These are phyloP conservation scores for Yarrowia galli DNA, from an alignment of 1,139 yeast species.

Conservation along the genomic window DNA sequence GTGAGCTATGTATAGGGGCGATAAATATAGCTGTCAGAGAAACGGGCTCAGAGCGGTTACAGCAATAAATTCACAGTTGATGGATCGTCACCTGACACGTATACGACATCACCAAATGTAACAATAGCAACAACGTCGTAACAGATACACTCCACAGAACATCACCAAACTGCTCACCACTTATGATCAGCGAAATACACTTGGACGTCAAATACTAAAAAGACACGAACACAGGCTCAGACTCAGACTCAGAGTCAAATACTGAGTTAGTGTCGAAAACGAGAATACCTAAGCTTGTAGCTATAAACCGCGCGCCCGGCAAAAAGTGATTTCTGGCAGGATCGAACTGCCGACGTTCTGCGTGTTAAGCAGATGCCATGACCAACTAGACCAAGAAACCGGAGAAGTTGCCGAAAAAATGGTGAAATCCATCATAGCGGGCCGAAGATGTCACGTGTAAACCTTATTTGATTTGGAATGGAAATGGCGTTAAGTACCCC, in stretches of 20 bases:
- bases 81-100: no score
- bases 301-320: not conserved
- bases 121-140: no score
- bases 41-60: no score
- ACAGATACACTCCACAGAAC: no score
- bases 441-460: not conserved
- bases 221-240: not conserved
- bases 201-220: not conserved
- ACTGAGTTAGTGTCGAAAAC: not conserved
- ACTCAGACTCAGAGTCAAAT: not conserved
- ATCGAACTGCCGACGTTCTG: constrained; percentile 99
- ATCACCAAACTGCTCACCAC: no score
- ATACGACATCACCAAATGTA: no score
- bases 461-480: not conserved
- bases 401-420: not conserved
- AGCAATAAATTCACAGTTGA: no score
- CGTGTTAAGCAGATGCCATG: constrained; percentile 99
- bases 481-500: no score
- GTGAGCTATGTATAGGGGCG: no score
- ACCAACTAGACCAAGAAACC: constrained; percentile 97
- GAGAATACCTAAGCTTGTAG: not conserved
- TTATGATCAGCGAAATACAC: not conserved
- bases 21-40: no score
- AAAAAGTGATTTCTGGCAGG: constrained; percentile 59
- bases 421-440: not conserved